phyloP scores from a whole-genome alignment of 805 yeast species.

The Yarrowia yakushimensis region DNA sequence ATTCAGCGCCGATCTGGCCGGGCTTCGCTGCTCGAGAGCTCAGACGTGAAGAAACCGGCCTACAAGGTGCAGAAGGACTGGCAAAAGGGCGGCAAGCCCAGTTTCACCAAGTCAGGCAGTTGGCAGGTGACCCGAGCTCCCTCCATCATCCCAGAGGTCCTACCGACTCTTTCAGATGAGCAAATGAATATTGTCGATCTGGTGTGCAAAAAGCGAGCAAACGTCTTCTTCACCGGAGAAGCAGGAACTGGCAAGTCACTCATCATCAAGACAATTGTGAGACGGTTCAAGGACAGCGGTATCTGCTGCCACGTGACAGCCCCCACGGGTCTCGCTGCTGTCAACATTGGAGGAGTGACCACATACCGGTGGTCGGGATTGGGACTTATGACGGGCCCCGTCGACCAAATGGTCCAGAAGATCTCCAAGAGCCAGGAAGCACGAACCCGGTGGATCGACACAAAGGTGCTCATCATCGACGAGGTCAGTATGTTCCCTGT shows the following conservation, averaged over 20 bases:
- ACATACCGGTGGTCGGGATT: constrained; percentile 74
- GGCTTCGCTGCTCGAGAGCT: not conserved
- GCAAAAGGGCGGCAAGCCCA: not conserved
- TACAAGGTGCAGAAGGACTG: constrained; percentile 12
- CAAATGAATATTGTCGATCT: constrained; percentile 55
- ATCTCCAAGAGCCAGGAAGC: constrained; percentile 47
- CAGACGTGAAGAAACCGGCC: not conserved
- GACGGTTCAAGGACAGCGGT: constrained; percentile 42
- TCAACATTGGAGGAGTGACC: constrained; percentile 81
- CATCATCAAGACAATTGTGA: constrained; percentile 61
- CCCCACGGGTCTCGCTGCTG: constrained; percentile 88
- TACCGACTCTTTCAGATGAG: constrained; percentile 39
- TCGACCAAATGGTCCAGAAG: constrained; percentile 43
- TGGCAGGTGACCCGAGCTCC: not conserved
- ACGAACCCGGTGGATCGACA: constrained; percentile 58
- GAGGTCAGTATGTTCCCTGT: constrained; percentile 95
- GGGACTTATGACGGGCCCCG: constrained; percentile 62
- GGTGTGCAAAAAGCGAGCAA: constrained; percentile 54
- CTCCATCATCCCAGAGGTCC: not conserved
- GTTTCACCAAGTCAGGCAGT: not conserved
- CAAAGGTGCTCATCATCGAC: constrained; percentile 76
- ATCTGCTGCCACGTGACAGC: constrained; percentile 69
- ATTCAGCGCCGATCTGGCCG: not conserved
- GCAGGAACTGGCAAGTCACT: constrained; percentile 98
- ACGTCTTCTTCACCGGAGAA: constrained; percentile 90